Conservation (phyloP, 2,329 filamentous ascomycete genomes). For the Pseudopithomyces chartarum region DNA sequence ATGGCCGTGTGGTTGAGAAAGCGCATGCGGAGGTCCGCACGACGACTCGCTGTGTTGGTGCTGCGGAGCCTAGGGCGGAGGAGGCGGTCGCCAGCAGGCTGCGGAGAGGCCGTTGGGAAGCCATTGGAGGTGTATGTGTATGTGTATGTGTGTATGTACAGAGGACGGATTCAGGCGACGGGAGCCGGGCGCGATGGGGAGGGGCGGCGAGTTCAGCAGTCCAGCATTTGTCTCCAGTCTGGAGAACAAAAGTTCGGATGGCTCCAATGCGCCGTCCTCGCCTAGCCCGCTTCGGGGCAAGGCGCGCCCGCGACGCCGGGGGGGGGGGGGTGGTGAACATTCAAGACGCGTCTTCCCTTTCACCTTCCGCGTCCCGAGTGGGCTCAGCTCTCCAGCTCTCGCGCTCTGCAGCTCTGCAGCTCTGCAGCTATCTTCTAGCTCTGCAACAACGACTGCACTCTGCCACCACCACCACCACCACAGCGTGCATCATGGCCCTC, state of each 20-base stretch:
- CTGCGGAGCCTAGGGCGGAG: conserved; percentile 31
- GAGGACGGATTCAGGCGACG: conserved; percentile 17
- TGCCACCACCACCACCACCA: too few relatives aligned
- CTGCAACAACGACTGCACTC: too few relatives aligned
- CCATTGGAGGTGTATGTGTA: conserved; percentile 49
- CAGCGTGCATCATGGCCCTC: too few relatives aligned
- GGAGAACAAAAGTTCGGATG: conserved; percentile 27
- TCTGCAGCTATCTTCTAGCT: too few relatives aligned
- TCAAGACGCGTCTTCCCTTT: neutral
- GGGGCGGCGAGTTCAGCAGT: neutral
- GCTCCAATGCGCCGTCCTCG: conserved; percentile 18
- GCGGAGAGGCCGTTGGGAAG: conserved; percentile 52
- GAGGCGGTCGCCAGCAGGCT: conserved; percentile 32
- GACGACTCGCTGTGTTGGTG: conserved; percentile 27
- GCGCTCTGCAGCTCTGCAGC: too few relatives aligned
- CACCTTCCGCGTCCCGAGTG: too few relatives aligned
- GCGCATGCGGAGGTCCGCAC: conserved; percentile 44
- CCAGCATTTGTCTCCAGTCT: neutral
- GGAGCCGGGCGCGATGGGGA: conserved; percentile 4
- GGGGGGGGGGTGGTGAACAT: neutral
- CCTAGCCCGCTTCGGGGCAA: conserved; percentile 19
- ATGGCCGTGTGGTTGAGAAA: conserved; percentile 35
- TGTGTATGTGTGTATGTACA: too few relatives aligned
- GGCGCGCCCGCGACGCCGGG: neutral
- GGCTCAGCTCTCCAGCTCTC: too few relatives aligned